Evolutionary conservation across 331 rosid species (phyloP).

Genomic region (Malus hybrid): DNA sequence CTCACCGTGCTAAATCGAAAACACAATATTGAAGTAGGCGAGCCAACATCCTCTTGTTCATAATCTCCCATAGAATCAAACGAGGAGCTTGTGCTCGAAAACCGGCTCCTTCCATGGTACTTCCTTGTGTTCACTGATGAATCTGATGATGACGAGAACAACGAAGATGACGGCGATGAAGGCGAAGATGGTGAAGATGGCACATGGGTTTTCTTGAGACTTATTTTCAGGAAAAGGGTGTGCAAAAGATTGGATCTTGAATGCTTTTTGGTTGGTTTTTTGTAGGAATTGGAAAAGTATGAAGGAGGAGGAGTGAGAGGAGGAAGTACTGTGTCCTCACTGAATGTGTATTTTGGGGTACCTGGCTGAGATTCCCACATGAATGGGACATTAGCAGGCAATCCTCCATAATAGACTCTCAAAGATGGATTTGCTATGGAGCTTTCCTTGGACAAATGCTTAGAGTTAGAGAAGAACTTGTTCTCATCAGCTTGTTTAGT

Average conservation of each 20-base stretch:
- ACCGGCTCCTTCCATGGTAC: constrained; percentile 13
- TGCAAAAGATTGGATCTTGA: constrained; percentile 45
- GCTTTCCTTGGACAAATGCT: constrained; percentile 60
- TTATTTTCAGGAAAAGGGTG: constrained; percentile 35
- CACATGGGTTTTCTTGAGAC: constrained; percentile 20
- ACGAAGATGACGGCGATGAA: constrained; percentile 11
- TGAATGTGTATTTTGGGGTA: constrained; percentile 57
- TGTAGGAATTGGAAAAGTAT: constrained; percentile 13
- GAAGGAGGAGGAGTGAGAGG: constrained; percentile 99
- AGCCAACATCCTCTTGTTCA: constrained; percentile 17
- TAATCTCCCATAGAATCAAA: constrained; percentile 34
- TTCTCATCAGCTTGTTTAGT: constrained; percentile 39
- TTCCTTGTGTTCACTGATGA: constrained; percentile 14
- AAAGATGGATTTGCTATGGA: constrained; percentile 58
- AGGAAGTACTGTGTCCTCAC: constrained; percentile 34
- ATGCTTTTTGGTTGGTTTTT: constrained; percentile 24
- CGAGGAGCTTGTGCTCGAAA: constrained; percentile 39
- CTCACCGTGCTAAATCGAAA: constrained; percentile 35
- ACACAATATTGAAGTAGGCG: constrained; percentile 54
- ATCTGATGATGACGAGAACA: constrained; percentile 7
- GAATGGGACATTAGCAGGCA: constrained; percentile 54
- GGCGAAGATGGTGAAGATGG: not conserved
- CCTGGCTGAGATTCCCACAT: constrained; percentile 93
- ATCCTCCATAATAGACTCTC: constrained; percentile 42
- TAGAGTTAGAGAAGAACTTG: constrained; percentile 43